Percentiles rank a stretch among this genome's conserved stretches.
phyloP scores from a whole-genome alignment of 306 rosid genomes.

The Prunus salicina region DNA sequence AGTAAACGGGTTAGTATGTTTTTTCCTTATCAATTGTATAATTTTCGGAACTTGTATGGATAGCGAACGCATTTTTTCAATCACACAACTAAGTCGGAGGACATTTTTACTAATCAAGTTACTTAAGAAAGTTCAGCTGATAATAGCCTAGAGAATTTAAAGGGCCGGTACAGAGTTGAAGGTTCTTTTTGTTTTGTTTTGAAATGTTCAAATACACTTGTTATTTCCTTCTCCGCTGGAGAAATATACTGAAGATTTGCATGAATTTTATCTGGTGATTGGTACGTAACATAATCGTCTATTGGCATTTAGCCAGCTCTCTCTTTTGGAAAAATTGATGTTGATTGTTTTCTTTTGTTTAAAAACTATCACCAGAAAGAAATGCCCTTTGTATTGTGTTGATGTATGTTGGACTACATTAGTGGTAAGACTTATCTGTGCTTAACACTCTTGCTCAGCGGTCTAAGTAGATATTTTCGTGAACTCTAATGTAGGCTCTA shows the following conservation, averaged over 20 bases:
- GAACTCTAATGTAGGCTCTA: too few relatives aligned
- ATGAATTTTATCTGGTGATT: not conserved
- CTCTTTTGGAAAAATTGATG: not conserved
- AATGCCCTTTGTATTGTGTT: not conserved
- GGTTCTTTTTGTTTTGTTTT: too few relatives aligned
- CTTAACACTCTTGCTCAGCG: not conserved
- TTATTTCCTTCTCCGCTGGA: not conserved
- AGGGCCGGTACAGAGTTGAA: not conserved
- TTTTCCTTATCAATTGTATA: slow-evolving; percentile 12
- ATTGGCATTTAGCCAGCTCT: not conserved
- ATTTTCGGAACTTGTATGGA: not conserved
- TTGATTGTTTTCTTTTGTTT: not conserved
- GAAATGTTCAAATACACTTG: not conserved
- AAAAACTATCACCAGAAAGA: not conserved
- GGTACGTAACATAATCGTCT: not conserved
- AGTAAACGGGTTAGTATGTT: slow-evolving; percentile 80
- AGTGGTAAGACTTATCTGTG: too few relatives aligned
- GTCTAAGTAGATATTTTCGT: not conserved
- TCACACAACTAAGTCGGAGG: too few relatives aligned
- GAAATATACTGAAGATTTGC: not conserved
- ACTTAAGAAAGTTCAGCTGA: not conserved
- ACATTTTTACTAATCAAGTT: not conserved
- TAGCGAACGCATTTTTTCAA: not conserved
- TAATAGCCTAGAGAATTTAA: not conserved
- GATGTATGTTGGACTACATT: not conserved